These are phyloP conservation scores for Thelonectria discophora DNA, from an alignment of 2,329 filamentous ascomycete genomes.

Conservation along the genomic window DNA sequence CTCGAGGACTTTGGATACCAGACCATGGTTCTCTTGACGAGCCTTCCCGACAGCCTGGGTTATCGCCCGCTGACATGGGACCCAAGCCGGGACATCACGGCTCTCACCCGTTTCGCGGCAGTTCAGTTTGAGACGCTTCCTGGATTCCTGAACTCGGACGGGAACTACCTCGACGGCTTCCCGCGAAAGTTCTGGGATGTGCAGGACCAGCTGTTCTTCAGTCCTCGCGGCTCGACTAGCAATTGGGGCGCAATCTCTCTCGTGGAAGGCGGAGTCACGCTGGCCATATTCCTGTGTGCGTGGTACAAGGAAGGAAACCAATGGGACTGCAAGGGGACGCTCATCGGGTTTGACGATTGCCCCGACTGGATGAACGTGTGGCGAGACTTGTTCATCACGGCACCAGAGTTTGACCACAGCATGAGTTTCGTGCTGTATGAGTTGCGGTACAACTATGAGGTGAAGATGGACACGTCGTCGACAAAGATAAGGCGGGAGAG, in stretches of 20 bases:
- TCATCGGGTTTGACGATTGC: not conserved
- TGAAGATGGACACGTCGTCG: not conserved
- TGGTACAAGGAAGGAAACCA: not conserved
- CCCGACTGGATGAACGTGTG: slow-evolving; percentile 9
- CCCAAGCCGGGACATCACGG: not conserved
- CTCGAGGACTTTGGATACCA: not conserved
- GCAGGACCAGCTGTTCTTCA: slow-evolving; percentile 14
- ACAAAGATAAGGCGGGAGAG: not conserved
- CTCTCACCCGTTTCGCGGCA: not conserved
- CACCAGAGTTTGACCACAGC: slow-evolving; percentile 3
- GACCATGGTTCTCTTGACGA: not conserved
- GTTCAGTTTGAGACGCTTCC: not conserved
- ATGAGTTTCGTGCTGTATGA: slow-evolving; percentile 3
- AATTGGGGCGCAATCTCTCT: slow-evolving; percentile 13
- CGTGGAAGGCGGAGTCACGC: not conserved
- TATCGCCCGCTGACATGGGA: not conserved
- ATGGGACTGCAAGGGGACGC: slow-evolving; percentile 8
- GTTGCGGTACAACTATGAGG: slow-evolving; percentile 1
- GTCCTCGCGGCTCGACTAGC: slow-evolving; percentile 3
- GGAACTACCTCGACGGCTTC: not conserved
- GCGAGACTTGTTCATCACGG: slow-evolving; percentile 8
- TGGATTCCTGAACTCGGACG: not conserved
- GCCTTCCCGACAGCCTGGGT: not conserved
- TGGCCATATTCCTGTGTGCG: slow-evolving; percentile 5
- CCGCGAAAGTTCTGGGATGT: slow-evolving; percentile 14